A percentile compares a stretch with the other conserved stretches of the same genome.
phyloP scores from a whole-genome alignment of 768 basidiomycete species.

The Tricholoma furcatifolium region DNA sequence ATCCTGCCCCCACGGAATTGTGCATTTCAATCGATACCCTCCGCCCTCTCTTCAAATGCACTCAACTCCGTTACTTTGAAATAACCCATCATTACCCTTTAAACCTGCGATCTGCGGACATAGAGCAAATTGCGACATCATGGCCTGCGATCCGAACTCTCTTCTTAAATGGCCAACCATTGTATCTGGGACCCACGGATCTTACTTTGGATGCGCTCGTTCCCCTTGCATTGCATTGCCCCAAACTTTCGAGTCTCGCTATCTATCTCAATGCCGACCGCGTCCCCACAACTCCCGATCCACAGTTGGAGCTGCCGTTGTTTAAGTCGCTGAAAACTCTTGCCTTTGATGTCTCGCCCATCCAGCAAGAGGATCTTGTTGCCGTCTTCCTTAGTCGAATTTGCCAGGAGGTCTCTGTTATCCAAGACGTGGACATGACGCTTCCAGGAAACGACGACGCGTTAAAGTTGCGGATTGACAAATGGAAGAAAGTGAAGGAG shows the following conservation, averaged over 20 bases:
- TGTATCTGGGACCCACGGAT: slow-evolving; percentile 24
- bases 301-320: slow-evolving; percentile 17
- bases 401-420: slow-evolving; percentile 37
- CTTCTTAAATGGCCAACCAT: slow-evolving; percentile 48
- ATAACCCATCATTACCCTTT: slow-evolving; percentile 38
- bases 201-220: slow-evolving; percentile 38
- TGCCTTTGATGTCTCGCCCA: slow-evolving; percentile 50
- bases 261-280: slow-evolving; percentile 38
- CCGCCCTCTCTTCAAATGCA: slow-evolving; percentile 33
- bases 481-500: slow-evolving; percentile 43
- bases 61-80: slow-evolving; percentile 33
- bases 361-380: slow-evolving; percentile 39
- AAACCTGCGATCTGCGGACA: slow-evolving; percentile 36
- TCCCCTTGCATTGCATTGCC: slow-evolving; percentile 40
- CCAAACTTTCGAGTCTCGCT: slow-evolving; percentile 35
- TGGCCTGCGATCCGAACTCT: slow-evolving; percentile 46
- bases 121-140: slow-evolving; percentile 42
- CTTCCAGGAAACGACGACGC: slow-evolving; percentile 8
- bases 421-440: slow-evolving; percentile 56
- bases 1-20: slow-evolving; percentile 1
- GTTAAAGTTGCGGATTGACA: slow-evolving; percentile 15
- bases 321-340: slow-evolving; percentile 37
- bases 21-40: slow-evolving; percentile 28
- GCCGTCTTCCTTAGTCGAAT: slow-evolving; percentile 55
- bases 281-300: slow-evolving; percentile 14